Conservation (phyloP, 140 eudicot species). For the Anethum foeniculum region DNA sequence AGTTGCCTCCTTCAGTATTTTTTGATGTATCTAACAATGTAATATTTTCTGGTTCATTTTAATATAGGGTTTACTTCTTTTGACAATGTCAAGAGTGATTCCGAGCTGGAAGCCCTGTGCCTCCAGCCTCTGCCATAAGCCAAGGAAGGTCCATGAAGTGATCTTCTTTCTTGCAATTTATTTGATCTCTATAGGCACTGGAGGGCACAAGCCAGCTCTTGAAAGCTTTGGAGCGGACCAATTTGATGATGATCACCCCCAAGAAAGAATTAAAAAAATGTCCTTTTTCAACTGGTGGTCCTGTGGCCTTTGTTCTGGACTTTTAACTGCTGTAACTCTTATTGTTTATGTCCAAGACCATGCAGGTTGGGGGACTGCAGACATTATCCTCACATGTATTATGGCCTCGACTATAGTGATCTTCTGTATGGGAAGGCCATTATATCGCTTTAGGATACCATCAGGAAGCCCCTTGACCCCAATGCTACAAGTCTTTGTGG, state of each 20-base stretch:
- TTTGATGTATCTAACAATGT: not conserved
- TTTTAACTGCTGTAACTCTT: slow-evolving; percentile 38
- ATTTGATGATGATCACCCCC: slow-evolving; percentile 34
- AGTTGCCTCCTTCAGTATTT: not conserved
- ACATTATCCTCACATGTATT: slow-evolving; percentile 26
- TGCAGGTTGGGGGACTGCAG: slow-evolving; percentile 31
- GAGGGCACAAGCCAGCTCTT: slow-evolving; percentile 43
- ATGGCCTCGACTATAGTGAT: slow-evolving; percentile 28
- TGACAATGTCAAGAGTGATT: slow-evolving; percentile 42
- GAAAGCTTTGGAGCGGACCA: slow-evolving; percentile 66
- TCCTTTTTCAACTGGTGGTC: slow-evolving; percentile 50
- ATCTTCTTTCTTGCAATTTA: slow-evolving; percentile 34
- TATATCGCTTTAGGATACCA: slow-evolving; percentile 28
- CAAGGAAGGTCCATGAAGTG: slow-evolving; percentile 33
- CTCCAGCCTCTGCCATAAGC: slow-evolving; percentile 12
- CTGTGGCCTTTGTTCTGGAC: slow-evolving; percentile 36
- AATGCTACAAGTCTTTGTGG: slow-evolving; percentile 36
- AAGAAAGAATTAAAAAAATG: slow-evolving; percentile 39
- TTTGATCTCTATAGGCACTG: slow-evolving; percentile 39
- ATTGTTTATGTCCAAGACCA: slow-evolving; percentile 37
- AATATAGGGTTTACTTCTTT: slow-evolving; percentile 40
- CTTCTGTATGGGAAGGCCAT: slow-evolving; percentile 32
- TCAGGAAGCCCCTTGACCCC: slow-evolving; percentile 44
- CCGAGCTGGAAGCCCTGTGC: slow-evolving; percentile 49
- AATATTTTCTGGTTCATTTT: not conserved